Evolutionary conservation across 306 rosid species (phyloP), one percentile per base, ranked within the genome.

Genomic region (Cucumis melo): DNA sequence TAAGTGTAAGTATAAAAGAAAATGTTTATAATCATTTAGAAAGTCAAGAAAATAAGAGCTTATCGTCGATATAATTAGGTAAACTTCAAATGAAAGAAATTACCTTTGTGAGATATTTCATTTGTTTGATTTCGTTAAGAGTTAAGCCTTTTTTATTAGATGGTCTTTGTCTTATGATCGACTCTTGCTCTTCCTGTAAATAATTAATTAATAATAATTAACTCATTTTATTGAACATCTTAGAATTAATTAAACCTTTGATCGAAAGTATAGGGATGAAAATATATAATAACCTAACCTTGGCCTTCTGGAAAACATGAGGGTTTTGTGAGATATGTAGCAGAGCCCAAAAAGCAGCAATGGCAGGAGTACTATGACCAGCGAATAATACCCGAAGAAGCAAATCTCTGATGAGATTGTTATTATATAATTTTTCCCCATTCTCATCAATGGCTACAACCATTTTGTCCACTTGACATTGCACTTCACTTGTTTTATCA

Each of bases 111-210:
- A 80, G 80, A 58, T 77, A 80, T 60, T 56, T 56, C 86, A 83
- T 83, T 38, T 66, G 79, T 50, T 48, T 83, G 20, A 80, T 80
- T 58, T 83, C 86, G 1, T 48, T 7, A 21, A 57, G n/a, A 50
- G 13, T 80, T 27, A 83, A 15, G 48, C 86, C 75, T 62, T 65
- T 48, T 42, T 80, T 77, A 10, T 23, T 42, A 5, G 82, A 7
- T n/a, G 82, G 77, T 36, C 84, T 83, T 64, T 50, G 44, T 21
- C 51, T 74, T 0, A 83, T 10, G 23, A 80, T 77, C 5, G 15
- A 59, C 42, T 78, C 79, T 80, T 83, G 84, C 36, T 83, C 86
- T 41, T 32, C 80, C 86, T 80, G 73, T 38, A 23, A 27, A 44
- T 44, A 10, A 17, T 50, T 2, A 51, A 55, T 11, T 7, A 27